phyloP scores from a whole-genome alignment of 2,329 filamentous ascomycete species.

The Corynespora cassiicola region DNA sequence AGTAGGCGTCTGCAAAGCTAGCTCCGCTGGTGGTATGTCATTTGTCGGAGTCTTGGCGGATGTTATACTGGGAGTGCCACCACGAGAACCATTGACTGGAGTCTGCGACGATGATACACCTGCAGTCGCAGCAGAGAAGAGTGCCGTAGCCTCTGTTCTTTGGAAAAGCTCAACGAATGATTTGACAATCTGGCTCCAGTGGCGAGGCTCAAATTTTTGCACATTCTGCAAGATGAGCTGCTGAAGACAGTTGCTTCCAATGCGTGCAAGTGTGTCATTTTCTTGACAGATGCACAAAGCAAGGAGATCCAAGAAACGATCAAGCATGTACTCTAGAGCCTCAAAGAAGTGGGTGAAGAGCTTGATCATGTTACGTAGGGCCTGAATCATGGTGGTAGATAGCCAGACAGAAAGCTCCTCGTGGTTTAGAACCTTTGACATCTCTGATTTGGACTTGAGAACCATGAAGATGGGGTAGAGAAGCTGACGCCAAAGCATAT shows the following conservation, averaged over 20 bases:
- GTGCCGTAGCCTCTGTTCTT: conserved; percentile 89
- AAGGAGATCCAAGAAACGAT: conserved; percentile 92
- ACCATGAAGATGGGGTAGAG: conserved; percentile 99
- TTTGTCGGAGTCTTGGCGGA: conserved; percentile 49
- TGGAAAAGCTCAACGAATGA: conserved; percentile 97
- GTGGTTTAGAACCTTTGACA: conserved; percentile 92
- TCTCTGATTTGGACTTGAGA: conserved; percentile 91
- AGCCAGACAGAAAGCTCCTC: conserved; percentile 98
- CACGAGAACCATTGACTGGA: conserved; percentile 62
- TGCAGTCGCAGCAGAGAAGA: conserved; percentile 82
- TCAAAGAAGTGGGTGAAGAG: conserved; percentile 99
- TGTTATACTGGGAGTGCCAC: conserved; percentile 46
- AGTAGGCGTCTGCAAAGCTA: conserved; percentile 38
- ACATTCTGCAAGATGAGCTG: conserved; percentile 97
- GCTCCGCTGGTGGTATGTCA: conserved; percentile 38
- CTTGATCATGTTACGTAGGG: conserved; percentile 96
- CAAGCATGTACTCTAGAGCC: conserved; percentile 94
- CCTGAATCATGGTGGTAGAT: conserved; percentile 99
- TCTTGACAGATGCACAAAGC: conserved; percentile 98
- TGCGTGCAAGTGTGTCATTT: conserved; percentile 96
- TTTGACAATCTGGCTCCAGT: conserved; percentile 94
- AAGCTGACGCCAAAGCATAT: conserved; percentile 95
- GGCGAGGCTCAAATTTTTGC: conserved; percentile 81
- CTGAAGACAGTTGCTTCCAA: conserved; percentile 97
- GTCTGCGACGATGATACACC: conserved; percentile 50